A percentile compares a stretch with the other conserved stretches of the same genome.
Conservation (phyloP, 805 yeast species). For the Myxozyma lipomycoides region DNA sequence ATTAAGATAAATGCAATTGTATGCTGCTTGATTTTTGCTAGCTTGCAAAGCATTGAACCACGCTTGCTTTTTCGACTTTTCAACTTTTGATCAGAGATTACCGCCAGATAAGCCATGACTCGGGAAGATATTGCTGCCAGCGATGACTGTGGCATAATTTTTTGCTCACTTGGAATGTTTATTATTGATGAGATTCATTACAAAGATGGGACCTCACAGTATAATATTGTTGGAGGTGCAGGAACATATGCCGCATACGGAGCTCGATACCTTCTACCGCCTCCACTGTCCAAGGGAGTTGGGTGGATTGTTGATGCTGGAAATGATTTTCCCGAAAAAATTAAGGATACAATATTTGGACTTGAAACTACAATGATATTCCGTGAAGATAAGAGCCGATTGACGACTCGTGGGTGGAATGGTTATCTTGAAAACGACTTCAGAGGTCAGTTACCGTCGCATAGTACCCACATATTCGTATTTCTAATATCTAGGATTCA, state of each 20-base stretch:
- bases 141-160: slow-evolving; percentile 32
- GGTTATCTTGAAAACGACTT: slow-evolving; percentile 60
- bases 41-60: no score
- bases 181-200: slow-evolving; percentile 81
- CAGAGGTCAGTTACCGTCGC: slow-evolving; percentile 40
- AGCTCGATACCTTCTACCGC: slow-evolving; percentile 51
- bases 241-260: slow-evolving; percentile 81
- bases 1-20: no score
- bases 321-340: slow-evolving; percentile 58
- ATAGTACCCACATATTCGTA: slow-evolving; percentile 30
- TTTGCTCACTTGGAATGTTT: slow-evolving; percentile 81
- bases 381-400: slow-evolving; percentile 49
- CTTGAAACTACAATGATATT: slow-evolving; percentile 64
- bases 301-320: slow-evolving; percentile 80
- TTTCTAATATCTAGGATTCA: slow-evolving; percentile 41
- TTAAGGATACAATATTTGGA: slow-evolving; percentile 44
- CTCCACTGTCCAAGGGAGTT: slow-evolving; percentile 39
- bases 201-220: slow-evolving; percentile 38
- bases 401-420: slow-evolving; percentile 81
- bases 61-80: no score
- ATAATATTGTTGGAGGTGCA: slow-evolving; percentile 79
- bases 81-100: no score
- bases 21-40: no score
- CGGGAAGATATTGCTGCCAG: no score
- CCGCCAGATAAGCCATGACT: no score